phyloP scores from a whole-genome alignment of 805 yeast species.

The Pichia kluyveri region DNA sequence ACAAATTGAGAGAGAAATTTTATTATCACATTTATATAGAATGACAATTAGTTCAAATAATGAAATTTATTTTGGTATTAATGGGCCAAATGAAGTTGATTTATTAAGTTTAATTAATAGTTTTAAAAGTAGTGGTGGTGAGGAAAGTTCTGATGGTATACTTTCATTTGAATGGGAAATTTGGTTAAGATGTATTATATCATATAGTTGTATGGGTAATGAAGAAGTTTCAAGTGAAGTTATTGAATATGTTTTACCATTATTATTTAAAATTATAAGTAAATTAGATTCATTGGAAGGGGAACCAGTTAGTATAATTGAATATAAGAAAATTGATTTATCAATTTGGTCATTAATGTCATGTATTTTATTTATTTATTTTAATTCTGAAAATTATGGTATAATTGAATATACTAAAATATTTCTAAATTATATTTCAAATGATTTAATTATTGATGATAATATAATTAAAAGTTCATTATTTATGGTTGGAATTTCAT shows the following conservation, averaged over 20 bases:
- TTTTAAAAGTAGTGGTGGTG: neutral
- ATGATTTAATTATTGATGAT: conserved; percentile 27
- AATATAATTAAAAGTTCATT: conserved; percentile 35
- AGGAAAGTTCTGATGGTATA: conserved; percentile 20
- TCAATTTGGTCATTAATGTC: conserved; percentile 11
- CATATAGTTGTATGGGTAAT: conserved; percentile 38
- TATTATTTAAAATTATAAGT: conserved; percentile 11
- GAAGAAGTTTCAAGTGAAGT: conserved; percentile 38
- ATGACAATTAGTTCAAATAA: conserved; percentile 28
- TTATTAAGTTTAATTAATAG: conserved; percentile 4
- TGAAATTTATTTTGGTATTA: conserved; percentile 23
- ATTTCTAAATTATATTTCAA: conserved; percentile 37
- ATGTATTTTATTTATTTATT: conserved; percentile 34
- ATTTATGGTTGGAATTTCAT: conserved; percentile 37
- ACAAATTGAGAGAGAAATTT: conserved; percentile 25
- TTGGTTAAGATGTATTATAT: conserved; percentile 31
- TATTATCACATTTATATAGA: conserved; percentile 42
- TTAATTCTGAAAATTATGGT: conserved; percentile 42
- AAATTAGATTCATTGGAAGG: neutral
- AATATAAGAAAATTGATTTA: neutral
- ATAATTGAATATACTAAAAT: conserved; percentile 36
- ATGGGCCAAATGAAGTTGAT: conserved; percentile 9
- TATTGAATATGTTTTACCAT: conserved; percentile 23
- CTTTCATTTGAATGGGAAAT: conserved; percentile 28
- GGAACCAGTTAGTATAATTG: neutral